A percentile compares a stretch with the other conserved stretches of the same genome.
These are phyloP conservation scores for Pichia eremophila DNA, from an alignment of 805 yeast species.

Conservation along the genomic window DNA sequence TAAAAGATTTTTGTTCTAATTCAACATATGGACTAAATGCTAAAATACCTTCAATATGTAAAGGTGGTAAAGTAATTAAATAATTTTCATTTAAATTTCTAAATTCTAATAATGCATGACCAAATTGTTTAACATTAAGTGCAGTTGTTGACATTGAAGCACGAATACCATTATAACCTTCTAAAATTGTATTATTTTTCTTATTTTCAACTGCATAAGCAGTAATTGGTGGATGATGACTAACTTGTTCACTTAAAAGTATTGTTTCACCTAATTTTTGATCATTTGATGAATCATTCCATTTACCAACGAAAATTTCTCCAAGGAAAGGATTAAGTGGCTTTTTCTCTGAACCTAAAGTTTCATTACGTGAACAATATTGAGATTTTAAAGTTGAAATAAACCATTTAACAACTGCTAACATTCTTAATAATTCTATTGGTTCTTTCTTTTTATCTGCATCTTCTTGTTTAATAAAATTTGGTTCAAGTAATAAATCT, in stretches of 20 bases:
- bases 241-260: slow-evolving; percentile 82
- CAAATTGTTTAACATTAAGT: slow-evolving; percentile 81
- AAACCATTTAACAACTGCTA: slow-evolving; percentile 86
- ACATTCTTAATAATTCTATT: slow-evolving; percentile 53
- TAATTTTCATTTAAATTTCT: slow-evolving; percentile 57
- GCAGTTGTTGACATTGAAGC: slow-evolving; percentile 73
- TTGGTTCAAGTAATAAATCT: slow-evolving; percentile 70
- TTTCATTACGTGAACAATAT: slow-evolving; percentile 86
- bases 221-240: slow-evolving; percentile 97
- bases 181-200: slow-evolving; percentile 54
- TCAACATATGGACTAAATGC: slow-evolving; percentile 92
- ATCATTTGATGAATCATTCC: slow-evolving; percentile 49
- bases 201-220: slow-evolving; percentile 78
- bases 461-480: slow-evolving; percentile 26
- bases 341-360: slow-evolving; percentile 92
- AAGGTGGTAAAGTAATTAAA: slow-evolving; percentile 81
- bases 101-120: slow-evolving; percentile 73
- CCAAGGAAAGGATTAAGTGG: slow-evolving; percentile 96
- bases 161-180: slow-evolving; percentile 86
- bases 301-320: slow-evolving; percentile 84
- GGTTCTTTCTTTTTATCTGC: slow-evolving; percentile 28
- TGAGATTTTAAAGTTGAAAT: slow-evolving; percentile 86
- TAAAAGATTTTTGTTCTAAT: slow-evolving; percentile 78
- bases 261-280: slow-evolving; percentile 63
- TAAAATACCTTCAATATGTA: slow-evolving; percentile 89